Base-by-base conservation (phyloP, 768 basidiomycete genomes). In the Xanthoconium stramineum region DNA sequence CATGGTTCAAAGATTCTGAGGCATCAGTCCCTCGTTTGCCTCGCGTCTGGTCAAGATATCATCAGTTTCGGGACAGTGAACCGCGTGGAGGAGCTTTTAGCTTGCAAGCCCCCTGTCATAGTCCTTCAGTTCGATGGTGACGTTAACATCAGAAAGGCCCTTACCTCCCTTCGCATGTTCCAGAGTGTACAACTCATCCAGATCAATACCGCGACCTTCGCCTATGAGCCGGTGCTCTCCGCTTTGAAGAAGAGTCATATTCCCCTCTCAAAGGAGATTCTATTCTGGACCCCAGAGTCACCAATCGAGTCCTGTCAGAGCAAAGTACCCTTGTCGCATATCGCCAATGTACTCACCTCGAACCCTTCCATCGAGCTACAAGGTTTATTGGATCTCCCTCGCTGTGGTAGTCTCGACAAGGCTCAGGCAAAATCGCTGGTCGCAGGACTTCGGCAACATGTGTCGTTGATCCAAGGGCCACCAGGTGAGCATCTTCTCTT, bases 381-480 rank as follows among this genome's bases (percentile, higher is more conserved):
- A 33, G 2, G 14, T 0, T 20, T 81, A 0, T 56, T 85, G 6
- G 11, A 56, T 1, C 65, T 76, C 0, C 48, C 74, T 0, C 75
- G 67, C 29, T 48, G 70, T 5, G 75, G 86, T 45, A 36, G 50
- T 1, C 75, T 88, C 0, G 87, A 88, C 62, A 33, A 60, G 0
- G 75, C 82, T 0, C 87, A 89, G 54, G 61, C 68, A 1, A 61
- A 45, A 14, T 74, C 78, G 0, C 70, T 87, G 8, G 53, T 85
- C 1, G 65, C 78, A 0, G 83, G 83, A 1, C 74, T 89, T 3
- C 77, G 73, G 0, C 80, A 86, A 53, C 71, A 65, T 5, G 72
- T 89, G 0, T 80, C 84, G 0, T 62, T 88, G 6, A 84, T 89
- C 7, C 87, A 88, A 71, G 87, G 87, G 0, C 87, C 87, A 0